Evolutionary conservation across 2,329 filamentous ascomycete genomes (phyloP), one percentile per base, ranked within the genome.

Genomic region (Tolypocladium nubicola): DNA sequence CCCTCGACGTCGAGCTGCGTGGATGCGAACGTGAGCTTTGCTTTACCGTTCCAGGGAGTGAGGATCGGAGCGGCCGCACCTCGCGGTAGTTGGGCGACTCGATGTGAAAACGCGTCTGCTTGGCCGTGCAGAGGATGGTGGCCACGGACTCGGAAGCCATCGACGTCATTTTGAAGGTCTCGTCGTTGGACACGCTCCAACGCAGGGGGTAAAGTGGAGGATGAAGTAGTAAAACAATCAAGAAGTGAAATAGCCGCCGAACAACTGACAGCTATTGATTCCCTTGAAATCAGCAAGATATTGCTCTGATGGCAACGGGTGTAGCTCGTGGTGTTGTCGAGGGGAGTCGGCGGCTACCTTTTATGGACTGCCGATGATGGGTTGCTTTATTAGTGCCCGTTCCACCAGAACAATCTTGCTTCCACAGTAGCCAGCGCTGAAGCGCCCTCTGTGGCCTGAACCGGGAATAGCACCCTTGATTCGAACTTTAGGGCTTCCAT

Each of bases 1-100:
- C 87, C 87, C 61, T 89, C 86, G 47, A 92, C 80, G 59, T 88
- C 84, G 55, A 89, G 76, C 84, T 87, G 47, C 13, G 38, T 37
- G 14, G 8, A 13, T 4, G 30, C 30, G 33, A 21, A 39, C 35
- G 13, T 21, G 19, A 45, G 37, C 3, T 37, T 56, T n/a, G 23
- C 3, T 26, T 37, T 14, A 1, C 9, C 9, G 9, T 8, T 7
- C n/a, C 5, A 8, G 38, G 16, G 38, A 52, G 40, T 19, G 33
- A 5, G 43, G 10, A 39, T 21, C 23, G 9, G 9, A 40, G 4
- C n/a, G 7, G 37, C 55, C 59, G 37, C 68, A 85, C 83, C 73
- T 86, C 83, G 58, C 74, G 78, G 68, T 75, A 79, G 66, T 76
- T 84, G 35, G 77, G 75, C 61, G 70, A 80, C 61, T 71, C 79